These are phyloP conservation scores for Pleurotus salmoneostramineus DNA, from an alignment of 768 basidiomycete species.

Conservation along the genomic window DNA sequence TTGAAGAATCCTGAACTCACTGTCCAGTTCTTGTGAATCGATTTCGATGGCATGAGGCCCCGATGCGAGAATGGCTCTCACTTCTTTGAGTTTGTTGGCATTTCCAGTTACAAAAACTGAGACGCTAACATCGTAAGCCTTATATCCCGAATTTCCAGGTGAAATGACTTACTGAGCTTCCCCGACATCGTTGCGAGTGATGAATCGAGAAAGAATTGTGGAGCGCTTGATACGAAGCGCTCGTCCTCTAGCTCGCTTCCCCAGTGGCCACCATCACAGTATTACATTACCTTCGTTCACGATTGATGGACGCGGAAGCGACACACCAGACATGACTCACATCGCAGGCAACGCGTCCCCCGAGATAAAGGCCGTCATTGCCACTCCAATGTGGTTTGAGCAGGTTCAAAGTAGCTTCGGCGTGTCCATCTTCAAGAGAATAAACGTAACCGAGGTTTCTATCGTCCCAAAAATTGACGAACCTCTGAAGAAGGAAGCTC, in stretches of 20 bases:
- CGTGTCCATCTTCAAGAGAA: slow-evolving; percentile 10
- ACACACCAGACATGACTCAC: neutral
- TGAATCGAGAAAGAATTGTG: no score
- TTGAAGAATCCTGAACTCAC: slow-evolving; percentile 37
- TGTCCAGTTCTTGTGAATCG: slow-evolving; percentile 74
- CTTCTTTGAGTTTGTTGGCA: slow-evolving; percentile 87
- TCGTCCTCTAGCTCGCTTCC: no score
- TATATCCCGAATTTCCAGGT: no score
- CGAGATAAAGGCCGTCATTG: slow-evolving; percentile 11
- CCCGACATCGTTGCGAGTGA: no score
- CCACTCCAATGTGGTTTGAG: neutral
- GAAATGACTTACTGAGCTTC: no score
- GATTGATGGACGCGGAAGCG: no score
- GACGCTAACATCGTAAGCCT: no score
- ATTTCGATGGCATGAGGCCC: slow-evolving; percentile 68
- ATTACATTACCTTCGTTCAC: no score
- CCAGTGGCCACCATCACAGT: no score
- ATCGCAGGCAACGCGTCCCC: slow-evolving; percentile 16
- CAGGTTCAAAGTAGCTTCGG: slow-evolving; percentile 12
- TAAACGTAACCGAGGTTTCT: slow-evolving; percentile 18
- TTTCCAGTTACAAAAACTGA: slow-evolving; percentile 95
- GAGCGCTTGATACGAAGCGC: no score
- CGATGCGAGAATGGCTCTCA: slow-evolving; percentile 73
- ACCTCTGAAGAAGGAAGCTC: slow-evolving; percentile 21
- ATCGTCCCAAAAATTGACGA: slow-evolving; percentile 22